phyloP scores from a whole-genome alignment of 176 grass and related monocot species.

The Hyparrhenia diplandra region DNA sequence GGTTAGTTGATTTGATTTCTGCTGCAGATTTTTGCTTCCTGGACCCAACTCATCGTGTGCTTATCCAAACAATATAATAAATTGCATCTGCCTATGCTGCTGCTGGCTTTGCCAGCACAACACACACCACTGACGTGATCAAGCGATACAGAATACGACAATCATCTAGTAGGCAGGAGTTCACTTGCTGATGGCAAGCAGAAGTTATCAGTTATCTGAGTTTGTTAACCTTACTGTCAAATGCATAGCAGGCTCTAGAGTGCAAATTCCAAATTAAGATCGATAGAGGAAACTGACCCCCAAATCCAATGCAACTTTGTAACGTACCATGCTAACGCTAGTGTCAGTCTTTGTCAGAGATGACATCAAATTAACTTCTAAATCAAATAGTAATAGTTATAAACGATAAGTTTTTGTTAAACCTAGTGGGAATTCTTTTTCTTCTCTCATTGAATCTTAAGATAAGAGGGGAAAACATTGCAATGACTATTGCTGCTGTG shows the following conservation, averaged over 20 bases:
- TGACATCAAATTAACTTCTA: not conserved
- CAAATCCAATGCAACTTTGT: not conserved
- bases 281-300: not conserved
- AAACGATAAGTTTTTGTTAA: too few species aligned
- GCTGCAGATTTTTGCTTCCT: not conserved
- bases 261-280: not conserved
- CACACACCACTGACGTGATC: not conserved
- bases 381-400: not conserved
- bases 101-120: not conserved
- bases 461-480: not conserved
- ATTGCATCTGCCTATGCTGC: not conserved
- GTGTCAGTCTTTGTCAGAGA: not conserved
- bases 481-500: not conserved
- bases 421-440: too few species aligned
- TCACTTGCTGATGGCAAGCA: not conserved
- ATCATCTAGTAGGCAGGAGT: not conserved
- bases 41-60: not conserved
- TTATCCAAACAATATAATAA: not conserved
- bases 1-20: slow-evolving; percentile 37
- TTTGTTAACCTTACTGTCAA: not conserved
- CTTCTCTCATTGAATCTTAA: not conserved
- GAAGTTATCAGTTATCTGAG: not conserved
- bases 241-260: not conserved
- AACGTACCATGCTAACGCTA: not conserved
- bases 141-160: not conserved